Evolutionary conservation across 2,329 filamentous ascomycete genomes (phyloP).

Genomic region (Alternaria burnsii): DNA sequence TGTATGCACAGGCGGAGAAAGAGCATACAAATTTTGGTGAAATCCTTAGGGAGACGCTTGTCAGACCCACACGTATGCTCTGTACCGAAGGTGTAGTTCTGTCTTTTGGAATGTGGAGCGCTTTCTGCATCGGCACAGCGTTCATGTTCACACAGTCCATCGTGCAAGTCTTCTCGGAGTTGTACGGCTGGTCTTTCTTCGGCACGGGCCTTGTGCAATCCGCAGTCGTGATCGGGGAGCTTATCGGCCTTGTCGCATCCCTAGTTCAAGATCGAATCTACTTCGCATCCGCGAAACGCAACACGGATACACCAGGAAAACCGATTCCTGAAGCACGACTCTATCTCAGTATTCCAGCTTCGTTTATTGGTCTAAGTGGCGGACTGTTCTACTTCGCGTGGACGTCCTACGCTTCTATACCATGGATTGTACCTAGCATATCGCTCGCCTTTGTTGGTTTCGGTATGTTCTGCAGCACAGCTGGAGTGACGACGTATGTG

Average conservation of each 20-base stretch:
- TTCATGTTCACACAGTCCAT: constrained; percentile 62
- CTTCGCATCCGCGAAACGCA: constrained; percentile 51
- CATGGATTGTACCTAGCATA: constrained; percentile 59
- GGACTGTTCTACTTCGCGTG: constrained; percentile 63
- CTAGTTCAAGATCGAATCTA: constrained; percentile 53
- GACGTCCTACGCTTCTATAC: constrained; percentile 55
- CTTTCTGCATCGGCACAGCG: constrained; percentile 57
- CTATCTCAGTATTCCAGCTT: constrained; percentile 54
- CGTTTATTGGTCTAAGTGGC: constrained; percentile 57
- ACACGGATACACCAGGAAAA: constrained; percentile 49
- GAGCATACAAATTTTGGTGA: constrained; percentile 40
- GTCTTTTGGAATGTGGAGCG: constrained; percentile 59
- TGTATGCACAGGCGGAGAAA: constrained; percentile 49
- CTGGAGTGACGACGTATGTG: constrained; percentile 59
- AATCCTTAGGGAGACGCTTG: constrained; percentile 50
- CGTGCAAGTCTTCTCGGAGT: constrained; percentile 51
- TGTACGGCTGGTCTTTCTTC: constrained; percentile 55
- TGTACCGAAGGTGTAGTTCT: constrained; percentile 61
- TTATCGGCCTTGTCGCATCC: constrained; percentile 52
- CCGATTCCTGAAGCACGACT: constrained; percentile 58
- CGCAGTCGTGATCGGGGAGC: constrained; percentile 57
- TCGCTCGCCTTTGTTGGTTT: constrained; percentile 60
- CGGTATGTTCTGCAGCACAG: constrained; percentile 59
- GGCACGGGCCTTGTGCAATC: constrained; percentile 57
- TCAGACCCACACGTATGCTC: constrained; percentile 52